phyloP scores from a whole-genome alignment of 2,329 filamentous ascomycete species.

The Colletotrichum filicis region DNA sequence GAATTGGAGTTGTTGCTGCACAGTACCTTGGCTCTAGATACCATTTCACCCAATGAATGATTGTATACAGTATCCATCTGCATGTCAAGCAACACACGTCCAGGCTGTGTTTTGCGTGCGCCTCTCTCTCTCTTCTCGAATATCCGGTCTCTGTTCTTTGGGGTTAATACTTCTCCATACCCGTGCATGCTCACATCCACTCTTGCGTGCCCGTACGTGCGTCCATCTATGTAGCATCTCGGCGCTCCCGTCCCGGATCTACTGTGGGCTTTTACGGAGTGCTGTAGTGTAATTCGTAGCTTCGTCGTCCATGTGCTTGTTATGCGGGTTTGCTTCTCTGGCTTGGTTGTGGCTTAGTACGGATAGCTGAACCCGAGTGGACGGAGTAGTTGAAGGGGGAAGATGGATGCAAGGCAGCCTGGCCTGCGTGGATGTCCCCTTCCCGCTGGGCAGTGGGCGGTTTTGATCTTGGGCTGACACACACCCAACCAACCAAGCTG shows the following conservation, averaged over 20 bases:
- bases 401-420: constrained; percentile 12
- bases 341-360: background rate
- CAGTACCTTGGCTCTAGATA: background rate
- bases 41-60: too few species aligned
- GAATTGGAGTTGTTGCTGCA: background rate
- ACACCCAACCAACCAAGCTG: too few species aligned
- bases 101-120: constrained; percentile 21
- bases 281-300: background rate
- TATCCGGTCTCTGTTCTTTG: too few species aligned
- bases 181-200: background rate
- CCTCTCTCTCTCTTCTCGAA: background rate
- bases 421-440: constrained; percentile 26
- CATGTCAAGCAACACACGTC: background rate
- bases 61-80: background rate
- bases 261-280: background rate
- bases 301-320: background rate
- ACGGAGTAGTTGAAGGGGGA: background rate
- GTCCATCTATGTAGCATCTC: constrained; percentile 22
- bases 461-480: background rate
- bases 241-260: background rate
- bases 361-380: background rate
- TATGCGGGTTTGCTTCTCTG: background rate
- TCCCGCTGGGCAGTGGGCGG: constrained; percentile 10
- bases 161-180: background rate
- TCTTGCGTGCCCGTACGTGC: constrained; percentile 23